Percentiles rank a stretch among this genome's conserved stretches.
These are phyloP conservation scores for Penicillium hordei DNA, from an alignment of 2,329 filamentous ascomycete genomes.

Conservation along the genomic window DNA sequence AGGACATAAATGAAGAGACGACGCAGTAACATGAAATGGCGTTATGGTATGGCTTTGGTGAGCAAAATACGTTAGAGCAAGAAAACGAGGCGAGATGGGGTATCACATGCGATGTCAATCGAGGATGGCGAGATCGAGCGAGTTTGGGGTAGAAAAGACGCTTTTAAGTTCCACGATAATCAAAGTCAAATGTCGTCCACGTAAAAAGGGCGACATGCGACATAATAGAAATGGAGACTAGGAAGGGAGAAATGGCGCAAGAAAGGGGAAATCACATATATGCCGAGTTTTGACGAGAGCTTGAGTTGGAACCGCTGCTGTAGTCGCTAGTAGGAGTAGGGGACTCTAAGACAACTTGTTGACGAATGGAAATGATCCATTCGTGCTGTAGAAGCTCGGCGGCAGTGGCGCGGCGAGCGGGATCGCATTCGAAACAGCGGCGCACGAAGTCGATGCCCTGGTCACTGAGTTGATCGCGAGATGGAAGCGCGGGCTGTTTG, in stretches of 20 bases:
- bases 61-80: constrained; percentile 1
- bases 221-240: background rate
- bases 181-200: constrained; percentile 1
- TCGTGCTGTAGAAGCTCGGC: constrained; percentile 90
- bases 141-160: constrained; percentile 11
- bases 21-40: background rate
- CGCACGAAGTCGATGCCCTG: constrained; percentile 84
- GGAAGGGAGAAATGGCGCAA: background rate
- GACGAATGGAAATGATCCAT: constrained; percentile 65
- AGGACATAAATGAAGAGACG: background rate
- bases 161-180: constrained; percentile 3
- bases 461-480: constrained; percentile 77
- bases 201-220: background rate
- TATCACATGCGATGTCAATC: constrained; percentile 35
- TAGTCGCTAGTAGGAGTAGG: constrained; percentile 40
- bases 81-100: constrained; percentile 22
- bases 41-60: constrained; percentile 1
- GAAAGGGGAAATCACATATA: constrained; percentile 22
- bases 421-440: constrained; percentile 83
- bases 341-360: constrained; percentile 49
- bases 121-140: constrained; percentile 23
- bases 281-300: constrained; percentile 32
- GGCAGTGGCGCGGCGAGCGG: constrained; percentile 73
- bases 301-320: constrained; percentile 28
- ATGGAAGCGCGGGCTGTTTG: constrained; percentile 83